Base-by-base conservation (phyloP, 139 green algal species). In the Coccomyxa sp. region DNA sequence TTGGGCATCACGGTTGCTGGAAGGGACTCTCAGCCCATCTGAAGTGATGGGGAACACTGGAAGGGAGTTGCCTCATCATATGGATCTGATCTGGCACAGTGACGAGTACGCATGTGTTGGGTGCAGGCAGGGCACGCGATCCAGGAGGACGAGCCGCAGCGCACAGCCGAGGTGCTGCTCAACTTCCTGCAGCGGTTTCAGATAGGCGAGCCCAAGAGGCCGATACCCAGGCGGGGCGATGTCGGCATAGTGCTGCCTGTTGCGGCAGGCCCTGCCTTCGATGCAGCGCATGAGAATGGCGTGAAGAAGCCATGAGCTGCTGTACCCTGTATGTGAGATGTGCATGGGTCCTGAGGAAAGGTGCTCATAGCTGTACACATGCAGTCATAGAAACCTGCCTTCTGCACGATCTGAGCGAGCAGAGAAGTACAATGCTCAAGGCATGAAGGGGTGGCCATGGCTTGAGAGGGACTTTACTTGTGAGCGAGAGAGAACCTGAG, bases 121-220 rank as follows among this genome's bases (percentile, higher is more conserved):
- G n/a, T 64, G 18, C 81, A 91, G 35, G 89, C 93, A n/a, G 95
- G 95, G 7, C 94, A 99, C 79, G 94, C 93, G 16, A 88, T 98
- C 73, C 89, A 98, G 75, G 95, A 98, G 82, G 94, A 98, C 73
- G 91, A 97, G 78, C 79, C 92, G 0, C 82, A 89, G 7, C 78
- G 86, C 39, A 88, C 87, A 6, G 86, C 91, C 27, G 86, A 92
- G 39, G 82, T 89, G 18, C 70, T 98, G 54, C 37, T 79, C 22
- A 73, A 83, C 18, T 97, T 98, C 72, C 75, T 97, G 7, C 55
- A 86, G 12, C 77, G 93, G 4, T 97, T 96, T 81, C 76, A 89
- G 9, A 86, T 97, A 50, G 79, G 79, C 14, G 55, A 83, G 79
- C 73, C 79, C 69, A 74, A 74, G 35, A 34, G 18, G 33, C 69